Base-by-base conservation (phyloP, 306 rosid species). In the Vigna nakashimae region DNA sequence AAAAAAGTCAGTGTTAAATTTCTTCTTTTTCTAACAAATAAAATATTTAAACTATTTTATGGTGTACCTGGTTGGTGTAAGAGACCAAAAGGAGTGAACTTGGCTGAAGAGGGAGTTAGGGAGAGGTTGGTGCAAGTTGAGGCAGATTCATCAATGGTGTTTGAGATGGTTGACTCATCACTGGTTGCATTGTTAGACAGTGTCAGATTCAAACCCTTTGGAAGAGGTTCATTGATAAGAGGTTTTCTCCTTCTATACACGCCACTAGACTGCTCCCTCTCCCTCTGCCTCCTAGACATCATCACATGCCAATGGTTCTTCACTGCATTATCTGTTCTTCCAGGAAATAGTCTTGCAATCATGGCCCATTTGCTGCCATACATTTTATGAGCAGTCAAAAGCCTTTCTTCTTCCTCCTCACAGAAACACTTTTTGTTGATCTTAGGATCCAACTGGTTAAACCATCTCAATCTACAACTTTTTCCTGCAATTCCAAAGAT, bases 291-390 rank as follows among this genome's bases (percentile, higher is more conserved):
- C 57, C 96, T 83, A 9, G 98, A 96, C 96, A 91, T 93, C 60
- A 93, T 88, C 42, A 93, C 97, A 60, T 93, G 98, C 96, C 96
- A 93, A 64, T 93, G 98, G 69, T 93, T 93, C 92, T 93, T 93
- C 57, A 93, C 98, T 64, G 96, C 92, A 79, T 93, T 93, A 78
- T 93, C 98, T 18, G 98, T 93, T 62, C 98, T 89, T 1, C 98
- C 97, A 14, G 98, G 98, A 62, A 93, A 93, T 6, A 93, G 89
- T 59, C 91, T 89, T 0, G 98, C 86, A 49, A 93, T 91, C 89
- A 89, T 86, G 3, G 98, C 97, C 98, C 98, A 93, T 85, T 91
- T 91, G 93, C 87, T 93, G 6, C 98, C 97, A 43, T 91, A 89
- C 72, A 90, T 63, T 69, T 81, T 89, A 7, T 93, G 96, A 4